These are phyloP conservation scores for Pythium biforme DNA, from an alignment of 352 stramenopile genomes.

Conservation along the genomic window DNA sequence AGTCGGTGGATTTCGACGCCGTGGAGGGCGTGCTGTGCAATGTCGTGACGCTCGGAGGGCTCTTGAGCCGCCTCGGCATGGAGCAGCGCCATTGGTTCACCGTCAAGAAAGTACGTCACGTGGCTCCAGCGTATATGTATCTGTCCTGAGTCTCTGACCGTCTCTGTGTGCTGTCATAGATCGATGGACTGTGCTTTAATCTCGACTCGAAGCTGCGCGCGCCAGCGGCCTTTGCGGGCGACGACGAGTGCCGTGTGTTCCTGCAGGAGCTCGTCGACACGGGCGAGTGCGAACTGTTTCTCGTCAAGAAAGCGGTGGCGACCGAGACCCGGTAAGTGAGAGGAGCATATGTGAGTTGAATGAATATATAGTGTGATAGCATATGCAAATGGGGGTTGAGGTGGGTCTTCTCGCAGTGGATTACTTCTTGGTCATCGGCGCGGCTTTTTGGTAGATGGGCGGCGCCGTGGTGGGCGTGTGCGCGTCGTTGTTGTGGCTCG, in stretches of 20 bases:
- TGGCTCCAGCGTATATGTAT: neutral
- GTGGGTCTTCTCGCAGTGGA: neutral
- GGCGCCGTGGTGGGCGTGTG: conserved; percentile 15
- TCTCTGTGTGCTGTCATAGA: conserved; percentile 26
- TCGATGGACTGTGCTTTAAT: conserved; percentile 65
- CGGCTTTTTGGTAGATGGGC: conserved; percentile 22
- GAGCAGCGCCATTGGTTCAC: conserved; percentile 80
- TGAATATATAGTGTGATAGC: neutral
- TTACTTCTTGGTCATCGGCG: conserved; percentile 24
- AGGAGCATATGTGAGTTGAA: neutral
- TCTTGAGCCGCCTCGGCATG: conserved; percentile 49
- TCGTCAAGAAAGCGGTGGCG: conserved; percentile 28
- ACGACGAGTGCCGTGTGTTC: conserved; percentile 49
- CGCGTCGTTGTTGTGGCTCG: conserved; percentile 12
- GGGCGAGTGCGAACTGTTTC: conserved; percentile 72
- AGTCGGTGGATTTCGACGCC: conserved; percentile 44
- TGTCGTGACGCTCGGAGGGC: conserved; percentile 40
- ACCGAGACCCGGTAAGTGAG: neutral
- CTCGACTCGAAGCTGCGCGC: conserved; percentile 68
- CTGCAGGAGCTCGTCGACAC: conserved; percentile 67
- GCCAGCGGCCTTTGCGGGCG: conserved; percentile 49
- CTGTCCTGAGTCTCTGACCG: too few relatives aligned
- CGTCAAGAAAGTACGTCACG: conserved; percentile 45
- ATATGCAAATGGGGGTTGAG: neutral
- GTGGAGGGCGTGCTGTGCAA: conserved; percentile 69